A percentile compares a stretch with the other conserved stretches of the same genome.
Evolutionary conservation across 192 early-diverging fungal species (phyloP).

Genomic region (Coemansia sp.): DNA sequence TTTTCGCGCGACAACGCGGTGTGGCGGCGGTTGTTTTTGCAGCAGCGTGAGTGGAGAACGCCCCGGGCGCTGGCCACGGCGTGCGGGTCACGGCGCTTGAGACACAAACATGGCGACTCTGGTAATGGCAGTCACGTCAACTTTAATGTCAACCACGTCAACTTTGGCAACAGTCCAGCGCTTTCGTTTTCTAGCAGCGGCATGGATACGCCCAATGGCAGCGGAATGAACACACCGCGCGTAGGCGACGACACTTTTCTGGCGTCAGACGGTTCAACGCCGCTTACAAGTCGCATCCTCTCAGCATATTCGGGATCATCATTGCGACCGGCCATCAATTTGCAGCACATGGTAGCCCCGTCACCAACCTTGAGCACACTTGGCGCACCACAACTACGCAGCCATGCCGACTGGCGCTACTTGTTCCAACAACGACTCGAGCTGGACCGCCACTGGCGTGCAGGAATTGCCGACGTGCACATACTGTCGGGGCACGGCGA

Average conservation of each 20-base stretch:
- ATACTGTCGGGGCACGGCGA: constrained; percentile 77
- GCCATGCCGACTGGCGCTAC: constrained; percentile 64
- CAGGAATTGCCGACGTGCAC: constrained; percentile 45
- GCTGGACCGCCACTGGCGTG: constrained; percentile 59
- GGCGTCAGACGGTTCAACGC: background rate
- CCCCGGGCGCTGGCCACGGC: constrained; percentile 33
- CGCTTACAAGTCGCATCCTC: constrained; percentile 20
- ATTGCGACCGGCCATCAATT: constrained; percentile 37
- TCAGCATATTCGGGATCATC: constrained; percentile 39
- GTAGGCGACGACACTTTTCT: constrained; percentile 26
- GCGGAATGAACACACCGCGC: constrained; percentile 32
- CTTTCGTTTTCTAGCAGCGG: too few species aligned
- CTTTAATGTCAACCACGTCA: constrained; percentile 4
- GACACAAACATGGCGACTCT: background rate
- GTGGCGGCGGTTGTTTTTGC: constrained; percentile 67
- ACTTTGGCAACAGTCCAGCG: too few species aligned
- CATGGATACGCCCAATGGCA: constrained; percentile 6
- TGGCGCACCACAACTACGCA: constrained; percentile 1
- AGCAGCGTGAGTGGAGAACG: constrained; percentile 58
- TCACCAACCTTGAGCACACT: constrained; percentile 30
- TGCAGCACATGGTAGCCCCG: constrained; percentile 53
- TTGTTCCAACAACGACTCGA: constrained; percentile 66
- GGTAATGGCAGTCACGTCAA: constrained; percentile 1
- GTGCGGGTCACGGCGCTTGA: constrained; percentile 1
- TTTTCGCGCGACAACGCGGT: constrained; percentile 69